Base-by-base conservation (phyloP, 768 basidiomycete genomes). In the Amanita brunnescens region DNA sequence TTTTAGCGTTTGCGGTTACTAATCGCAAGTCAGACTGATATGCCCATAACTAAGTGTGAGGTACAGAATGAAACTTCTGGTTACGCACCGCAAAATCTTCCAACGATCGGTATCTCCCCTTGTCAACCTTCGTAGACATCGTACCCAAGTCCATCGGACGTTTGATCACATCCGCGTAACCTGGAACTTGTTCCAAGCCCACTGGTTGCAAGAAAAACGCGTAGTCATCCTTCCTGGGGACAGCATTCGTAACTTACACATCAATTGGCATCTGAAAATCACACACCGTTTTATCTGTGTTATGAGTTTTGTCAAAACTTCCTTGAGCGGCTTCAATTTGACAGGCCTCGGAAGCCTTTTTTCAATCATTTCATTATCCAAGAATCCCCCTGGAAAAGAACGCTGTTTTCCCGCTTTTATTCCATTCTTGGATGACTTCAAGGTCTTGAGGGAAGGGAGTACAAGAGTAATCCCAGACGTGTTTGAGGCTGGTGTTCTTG, bases 121-220 rank as follows among this genome's bases (percentile, higher is more conserved):
- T 78, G 52, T 75, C 75, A 40, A 93, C 85, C 66, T 93, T 95
- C 49, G 72, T 70, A 16, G 82, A 68, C 72, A 98, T 87, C 0
- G 92, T 93, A 0, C 88, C 87, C 51, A 98, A 73, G 60, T 97
- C 93, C 93, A 97, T 98, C 6, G 94, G 92, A 16, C 75, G 73
- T 58, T 86, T 83, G 46, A 98, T 80, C 43, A 83, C 69, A 70
- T 85, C 80, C 10, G 70, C 51, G 56, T 85, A 85, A 1, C 80
- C 80, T 9, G 81, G 75, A 0, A 87, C 81, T 56, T 77, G 73
- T 1, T 68, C 62, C 0, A 66, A 63, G 62, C 88, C 74, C 5
- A 91, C 88, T 1, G 87, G 87, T 33, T 65, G 60, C 50, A 89
- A 64, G 63, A 91, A 91, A 66, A 90, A 90, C 1, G 84, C 87